Percentiles rank a stretch among this genome's conserved stretches.
These are phyloP conservation scores for Lagerstroemia speciosa DNA, from an alignment of 345 rosid genomes.

Conservation along the genomic window DNA sequence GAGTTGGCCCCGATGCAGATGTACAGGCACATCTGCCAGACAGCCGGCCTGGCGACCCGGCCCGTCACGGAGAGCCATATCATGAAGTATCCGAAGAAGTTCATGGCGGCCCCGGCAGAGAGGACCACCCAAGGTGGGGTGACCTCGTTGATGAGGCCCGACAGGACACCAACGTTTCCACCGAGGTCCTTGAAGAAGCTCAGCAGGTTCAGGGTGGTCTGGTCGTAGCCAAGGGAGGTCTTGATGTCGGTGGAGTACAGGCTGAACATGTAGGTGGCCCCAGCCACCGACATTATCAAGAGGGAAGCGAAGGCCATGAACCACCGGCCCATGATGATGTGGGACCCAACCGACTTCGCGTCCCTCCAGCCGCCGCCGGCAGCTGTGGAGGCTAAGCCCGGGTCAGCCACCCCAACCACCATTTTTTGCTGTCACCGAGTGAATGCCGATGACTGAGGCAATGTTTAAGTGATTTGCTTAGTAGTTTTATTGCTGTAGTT, in stretches of 20 bases:
- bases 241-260: slow-evolving; percentile 28
- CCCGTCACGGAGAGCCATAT: slow-evolving; percentile 29
- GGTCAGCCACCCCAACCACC: slow-evolving; percentile 8
- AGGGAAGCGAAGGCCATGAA: slow-evolving; percentile 29
- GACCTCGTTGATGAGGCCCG: slow-evolving; percentile 27
- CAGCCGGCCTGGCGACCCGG: slow-evolving; percentile 14
- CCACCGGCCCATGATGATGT: slow-evolving; percentile 22
- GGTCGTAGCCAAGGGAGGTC: slow-evolving; percentile 18
- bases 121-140: slow-evolving; percentile 32
- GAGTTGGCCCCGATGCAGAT: slow-evolving; percentile 23
- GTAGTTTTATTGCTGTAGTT: too few relatives aligned
- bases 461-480: too few relatives aligned
- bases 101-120: slow-evolving; percentile 24
- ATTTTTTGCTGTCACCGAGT: background rate
- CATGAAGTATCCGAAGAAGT: slow-evolving; percentile 33
- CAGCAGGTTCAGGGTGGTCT: slow-evolving; percentile 10
- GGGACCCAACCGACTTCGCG: slow-evolving; percentile 3
- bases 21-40: slow-evolving; percentile 13
- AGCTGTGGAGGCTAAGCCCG: background rate
- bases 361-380: slow-evolving; percentile 7
- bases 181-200: slow-evolving; percentile 33
- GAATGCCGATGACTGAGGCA: background rate
- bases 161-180: slow-evolving; percentile 20
- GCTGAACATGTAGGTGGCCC: slow-evolving; percentile 31
- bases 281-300: slow-evolving; percentile 26